phyloP scores from a whole-genome alignment of 2,329 filamentous ascomycete genomes.

The Microascus cirrosus region DNA sequence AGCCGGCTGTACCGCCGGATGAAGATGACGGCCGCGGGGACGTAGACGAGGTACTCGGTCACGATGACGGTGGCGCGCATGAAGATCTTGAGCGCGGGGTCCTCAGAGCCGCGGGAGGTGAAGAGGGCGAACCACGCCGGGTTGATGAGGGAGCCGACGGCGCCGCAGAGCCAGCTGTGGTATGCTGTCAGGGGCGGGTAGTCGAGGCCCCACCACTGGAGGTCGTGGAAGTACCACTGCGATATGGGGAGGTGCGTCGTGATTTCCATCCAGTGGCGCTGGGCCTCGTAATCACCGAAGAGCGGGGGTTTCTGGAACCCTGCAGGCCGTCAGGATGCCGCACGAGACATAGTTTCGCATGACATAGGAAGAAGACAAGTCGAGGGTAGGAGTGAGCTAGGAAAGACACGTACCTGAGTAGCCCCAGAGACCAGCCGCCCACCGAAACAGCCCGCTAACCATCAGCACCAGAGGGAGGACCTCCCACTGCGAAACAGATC shows the following conservation, averaged over 20 bases:
- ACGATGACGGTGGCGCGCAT: conserved; percentile 89
- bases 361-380: neutral
- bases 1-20: conserved; percentile 69
- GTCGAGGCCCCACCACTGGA: conserved; percentile 96
- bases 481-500: conserved; percentile 82
- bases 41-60: conserved; percentile 82
- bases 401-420: conserved; percentile 61
- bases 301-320: conserved; percentile 75
- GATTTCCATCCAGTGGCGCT: conserved; percentile 98
- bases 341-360: neutral
- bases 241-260: conserved; percentile 81
- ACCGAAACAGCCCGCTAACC: conserved; percentile 82
- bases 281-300: conserved; percentile 95
- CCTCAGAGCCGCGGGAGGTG: conserved; percentile 70
- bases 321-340: conserved; percentile 17
- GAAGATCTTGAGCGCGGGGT: conserved; percentile 74
- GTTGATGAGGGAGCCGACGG: conserved; percentile 69
- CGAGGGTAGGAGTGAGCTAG: neutral
- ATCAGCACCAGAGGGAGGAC: conserved; percentile 80
- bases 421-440: conserved; percentile 86
- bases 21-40: conserved; percentile 79
- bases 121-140: conserved; percentile 81
- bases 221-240: conserved; percentile 96
- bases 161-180: conserved; percentile 91
- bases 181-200: conserved; percentile 97